These are phyloP conservation scores for Penicillium odoratum DNA, from an alignment of 495 filamentous ascomycete species.

Conservation along the genomic window DNA sequence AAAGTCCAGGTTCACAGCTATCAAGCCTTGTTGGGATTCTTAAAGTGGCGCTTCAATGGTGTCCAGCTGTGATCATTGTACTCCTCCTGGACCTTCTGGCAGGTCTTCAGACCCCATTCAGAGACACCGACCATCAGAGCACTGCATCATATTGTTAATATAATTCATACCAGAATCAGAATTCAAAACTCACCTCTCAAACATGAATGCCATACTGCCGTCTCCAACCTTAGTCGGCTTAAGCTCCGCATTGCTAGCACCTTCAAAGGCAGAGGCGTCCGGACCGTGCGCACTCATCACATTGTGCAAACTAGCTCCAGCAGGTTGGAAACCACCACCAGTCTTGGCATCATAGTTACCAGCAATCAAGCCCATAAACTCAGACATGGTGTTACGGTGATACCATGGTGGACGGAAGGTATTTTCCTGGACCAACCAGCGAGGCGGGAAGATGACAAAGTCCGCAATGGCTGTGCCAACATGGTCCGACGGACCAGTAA, in stretches of 20 bases:
- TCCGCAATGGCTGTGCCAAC: slow-evolving; percentile 74
- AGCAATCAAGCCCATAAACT: slow-evolving; percentile 53
- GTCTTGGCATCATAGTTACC: slow-evolving; percentile 70
- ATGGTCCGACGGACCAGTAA: slow-evolving; percentile 73
- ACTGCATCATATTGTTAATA: slow-evolving; percentile 36
- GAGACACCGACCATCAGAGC: slow-evolving; percentile 87
- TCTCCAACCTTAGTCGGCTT: slow-evolving; percentile 61
- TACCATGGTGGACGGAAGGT: slow-evolving; percentile 85
- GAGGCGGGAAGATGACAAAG: slow-evolving; percentile 81
- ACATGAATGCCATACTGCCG: slow-evolving; percentile 68
- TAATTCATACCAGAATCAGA: not conserved
- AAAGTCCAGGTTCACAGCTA: not conserved
- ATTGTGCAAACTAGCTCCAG: slow-evolving; percentile 63
- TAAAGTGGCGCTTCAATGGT: slow-evolving; percentile 74
- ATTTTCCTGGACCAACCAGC: slow-evolving; percentile 75
- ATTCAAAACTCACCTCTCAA: slow-evolving; percentile 51
- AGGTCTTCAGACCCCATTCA: slow-evolving; percentile 83
- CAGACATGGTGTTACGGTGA: slow-evolving; percentile 80
- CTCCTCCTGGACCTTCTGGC: slow-evolving; percentile 77
- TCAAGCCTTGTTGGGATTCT: slow-evolving; percentile 49
- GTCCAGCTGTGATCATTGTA: slow-evolving; percentile 89
- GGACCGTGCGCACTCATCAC: slow-evolving; percentile 66
- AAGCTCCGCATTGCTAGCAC: slow-evolving; percentile 56
- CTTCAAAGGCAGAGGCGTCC: slow-evolving; percentile 56
- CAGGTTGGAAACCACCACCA: slow-evolving; percentile 63